Base-by-base conservation (phyloP, 2,329 filamentous ascomycete genomes). In the Exophiala phaeomuriformis region DNA sequence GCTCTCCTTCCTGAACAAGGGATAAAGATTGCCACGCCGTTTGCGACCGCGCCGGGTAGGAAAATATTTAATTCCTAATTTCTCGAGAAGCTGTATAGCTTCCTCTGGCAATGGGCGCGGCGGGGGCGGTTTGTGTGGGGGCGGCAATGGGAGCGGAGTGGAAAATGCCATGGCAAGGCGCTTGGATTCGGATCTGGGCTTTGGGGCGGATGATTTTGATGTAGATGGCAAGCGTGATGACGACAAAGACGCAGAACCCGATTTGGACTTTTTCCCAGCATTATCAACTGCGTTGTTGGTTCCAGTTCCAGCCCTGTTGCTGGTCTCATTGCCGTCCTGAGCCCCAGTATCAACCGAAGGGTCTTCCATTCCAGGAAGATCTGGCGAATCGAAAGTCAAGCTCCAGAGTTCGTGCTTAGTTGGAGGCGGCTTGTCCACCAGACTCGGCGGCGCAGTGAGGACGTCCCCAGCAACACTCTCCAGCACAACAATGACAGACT, bases 1-100 rank as follows among this genome's bases (percentile, higher is more conserved):
- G n/a, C 37, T 45, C 35, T 58, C 56, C 36, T 56, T 46, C 8
- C 53, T 46, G 19, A 58, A 58, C 46, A 58, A 12, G 7, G 50
- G 50, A 40, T 53, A 58, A 9, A 55, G 30, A 30, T n/a, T 39
- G 27, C 52, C 47, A 12, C 8, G 3, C 29, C 45, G 19, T 32
- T 52, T 33, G 7, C 42, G 45, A 27, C 41, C 7, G 7, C 9
- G 19, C 3, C 31, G 7, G 8, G 7, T 33, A n/a, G 33, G 32
- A 19, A 1, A 10, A 6, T 37, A 28, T 5, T 36, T 30, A n/a
- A 50, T 35, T 7, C 47, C 28, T 7, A 35, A 30, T n/a, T 37
- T 27, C 10, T 32, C 12, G 3, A 36, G 12, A 37, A 32, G 5
- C 19, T 47, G 31, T 12, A 36, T 32, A 27, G 51, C 55, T 57